phyloP scores from a whole-genome alignment of 2,329 filamentous ascomycete genomes.

The Pseudopithomyces maydicus region DNA sequence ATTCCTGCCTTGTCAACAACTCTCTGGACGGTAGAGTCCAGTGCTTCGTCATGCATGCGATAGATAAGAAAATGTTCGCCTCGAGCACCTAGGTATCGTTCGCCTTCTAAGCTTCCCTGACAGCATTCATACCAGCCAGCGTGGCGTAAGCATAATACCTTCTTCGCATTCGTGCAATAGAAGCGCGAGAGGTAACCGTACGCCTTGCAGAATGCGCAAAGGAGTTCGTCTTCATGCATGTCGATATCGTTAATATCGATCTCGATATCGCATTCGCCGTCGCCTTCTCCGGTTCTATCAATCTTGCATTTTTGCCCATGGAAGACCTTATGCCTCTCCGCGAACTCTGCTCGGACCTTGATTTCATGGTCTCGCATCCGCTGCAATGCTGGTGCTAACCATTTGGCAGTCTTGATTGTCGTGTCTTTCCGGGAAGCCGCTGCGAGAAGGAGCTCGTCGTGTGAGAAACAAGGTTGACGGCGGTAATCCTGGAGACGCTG shows the following conservation, averaged over 20 bases:
- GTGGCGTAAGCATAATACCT: constrained; percentile 81
- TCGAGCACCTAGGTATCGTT: constrained; percentile 63
- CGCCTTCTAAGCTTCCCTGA: constrained; percentile 62
- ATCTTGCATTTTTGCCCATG: constrained; percentile 43
- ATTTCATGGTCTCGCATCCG: constrained; percentile 77
- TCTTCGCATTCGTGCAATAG: constrained; percentile 80
- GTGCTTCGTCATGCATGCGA: constrained; percentile 73
- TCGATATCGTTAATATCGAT: constrained; percentile 63
- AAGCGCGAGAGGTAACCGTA: constrained; percentile 92
- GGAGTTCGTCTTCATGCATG: constrained; percentile 88
- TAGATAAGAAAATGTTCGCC: constrained; percentile 75
- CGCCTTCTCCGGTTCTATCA: constrained; percentile 57
- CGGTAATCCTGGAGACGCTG: constrained; percentile 85
- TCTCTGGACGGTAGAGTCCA: constrained; percentile 71
- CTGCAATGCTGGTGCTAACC: constrained; percentile 86
- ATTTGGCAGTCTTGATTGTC: constrained; percentile 89
- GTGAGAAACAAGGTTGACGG: constrained; percentile 93
- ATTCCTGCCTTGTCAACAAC: constrained; percentile 84
- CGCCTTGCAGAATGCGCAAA: constrained; percentile 88
- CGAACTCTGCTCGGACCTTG: constrained; percentile 69
- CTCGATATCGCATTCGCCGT: constrained; percentile 33
- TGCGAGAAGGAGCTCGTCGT: constrained; percentile 91
- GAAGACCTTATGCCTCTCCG: constrained; percentile 65
- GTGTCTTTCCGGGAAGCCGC: constrained; percentile 77
- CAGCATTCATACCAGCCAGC: constrained; percentile 84